Conservation (phyloP, 495 filamentous ascomycete genomes). For the Poronia punctata region DNA sequence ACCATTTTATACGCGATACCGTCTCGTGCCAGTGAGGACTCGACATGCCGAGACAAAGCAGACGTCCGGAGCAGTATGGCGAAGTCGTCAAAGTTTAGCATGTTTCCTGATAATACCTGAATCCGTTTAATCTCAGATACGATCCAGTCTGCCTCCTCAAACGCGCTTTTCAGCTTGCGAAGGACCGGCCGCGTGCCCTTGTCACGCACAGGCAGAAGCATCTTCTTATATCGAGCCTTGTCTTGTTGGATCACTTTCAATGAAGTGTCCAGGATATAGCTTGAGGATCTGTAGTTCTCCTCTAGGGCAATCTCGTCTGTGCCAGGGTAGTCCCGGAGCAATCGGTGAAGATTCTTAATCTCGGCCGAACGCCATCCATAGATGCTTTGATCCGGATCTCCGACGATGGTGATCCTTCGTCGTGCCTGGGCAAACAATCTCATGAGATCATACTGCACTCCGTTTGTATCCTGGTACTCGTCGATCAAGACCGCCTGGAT, state of each 20-base stretch:
- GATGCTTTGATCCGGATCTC: slow-evolving; percentile 97
- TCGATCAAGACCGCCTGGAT: slow-evolving; percentile 91
- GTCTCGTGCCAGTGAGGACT: slow-evolving; percentile 73
- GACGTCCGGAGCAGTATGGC: slow-evolving; percentile 84
- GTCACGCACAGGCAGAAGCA: slow-evolving; percentile 71
- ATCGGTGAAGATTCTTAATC: slow-evolving; percentile 75
- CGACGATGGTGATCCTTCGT: slow-evolving; percentile 83
- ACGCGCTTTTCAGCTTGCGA: slow-evolving; percentile 64
- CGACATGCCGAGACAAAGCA: slow-evolving; percentile 74
- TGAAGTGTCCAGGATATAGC: slow-evolving; percentile 75
- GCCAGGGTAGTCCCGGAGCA: slow-evolving; percentile 68
- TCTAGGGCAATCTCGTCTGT: slow-evolving; percentile 82
- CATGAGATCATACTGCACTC: slow-evolving; percentile 94
- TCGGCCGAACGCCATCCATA: slow-evolving; percentile 98
- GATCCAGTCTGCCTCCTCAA: slow-evolving; percentile 80
- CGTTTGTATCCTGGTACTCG: slow-evolving; percentile 97
- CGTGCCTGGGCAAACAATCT: slow-evolving; percentile 68
- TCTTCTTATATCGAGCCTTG: slow-evolving; percentile 66
- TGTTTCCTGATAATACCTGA: slow-evolving; percentile 59
- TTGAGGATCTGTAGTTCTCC: slow-evolving; percentile 92
- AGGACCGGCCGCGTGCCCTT: slow-evolving; percentile 79
- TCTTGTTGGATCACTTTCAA: slow-evolving; percentile 92
- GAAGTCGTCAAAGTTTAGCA: slow-evolving; percentile 70
- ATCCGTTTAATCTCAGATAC: slow-evolving; percentile 75
- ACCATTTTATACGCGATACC: slow-evolving; percentile 94